Percentiles rank a stretch among this genome's conserved stretches.
Conservation (phyloP, 176 grass and related monocot species). For the Oryza officinalis region DNA sequence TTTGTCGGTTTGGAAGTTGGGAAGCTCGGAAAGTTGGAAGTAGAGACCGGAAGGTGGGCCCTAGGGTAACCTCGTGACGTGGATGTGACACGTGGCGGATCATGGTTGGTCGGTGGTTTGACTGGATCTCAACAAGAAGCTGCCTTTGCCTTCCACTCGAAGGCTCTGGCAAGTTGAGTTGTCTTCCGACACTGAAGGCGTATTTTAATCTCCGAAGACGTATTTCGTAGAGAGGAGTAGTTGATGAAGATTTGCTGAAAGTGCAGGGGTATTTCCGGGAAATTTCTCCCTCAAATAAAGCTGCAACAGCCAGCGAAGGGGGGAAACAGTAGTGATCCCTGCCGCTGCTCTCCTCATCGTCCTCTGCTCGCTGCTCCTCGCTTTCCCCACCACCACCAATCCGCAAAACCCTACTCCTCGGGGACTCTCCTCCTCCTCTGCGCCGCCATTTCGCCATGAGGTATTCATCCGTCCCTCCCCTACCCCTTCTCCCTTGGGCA, state of each 20-base stretch:
- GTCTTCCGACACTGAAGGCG: not conserved
- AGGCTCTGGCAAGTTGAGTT: not conserved
- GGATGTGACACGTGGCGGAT: not conserved
- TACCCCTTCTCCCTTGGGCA: not conserved
- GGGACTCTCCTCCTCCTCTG: not conserved
- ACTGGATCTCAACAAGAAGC: not conserved
- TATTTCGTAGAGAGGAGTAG: not conserved
- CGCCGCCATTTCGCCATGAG: slow-evolving; percentile 30
- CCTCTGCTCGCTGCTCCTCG: not conserved
- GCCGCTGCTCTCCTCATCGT: slow-evolving; percentile 8
- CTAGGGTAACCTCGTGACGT: not conserved
- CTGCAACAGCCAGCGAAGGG: slow-evolving; percentile 6
- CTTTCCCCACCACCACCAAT: slow-evolving; percentile 33
- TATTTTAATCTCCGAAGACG: not conserved
- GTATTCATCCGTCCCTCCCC: not conserved
- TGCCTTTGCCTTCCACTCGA: slow-evolving; percentile 35
- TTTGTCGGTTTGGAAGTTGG: not conserved
- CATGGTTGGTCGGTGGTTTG: not conserved
- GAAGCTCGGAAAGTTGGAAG: not conserved
- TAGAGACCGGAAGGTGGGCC: not conserved
- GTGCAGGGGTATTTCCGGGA: not conserved
- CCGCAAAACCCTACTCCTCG: slow-evolving; percentile 25
- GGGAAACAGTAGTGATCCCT: not conserved
- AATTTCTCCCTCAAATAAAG: not conserved
- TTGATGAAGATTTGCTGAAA: not conserved